A percentile compares a stretch with the other conserved stretches of the same genome.
phyloP scores from a whole-genome alignment of 2,329 filamentous ascomycete genomes.

The Septoria linicola region DNA sequence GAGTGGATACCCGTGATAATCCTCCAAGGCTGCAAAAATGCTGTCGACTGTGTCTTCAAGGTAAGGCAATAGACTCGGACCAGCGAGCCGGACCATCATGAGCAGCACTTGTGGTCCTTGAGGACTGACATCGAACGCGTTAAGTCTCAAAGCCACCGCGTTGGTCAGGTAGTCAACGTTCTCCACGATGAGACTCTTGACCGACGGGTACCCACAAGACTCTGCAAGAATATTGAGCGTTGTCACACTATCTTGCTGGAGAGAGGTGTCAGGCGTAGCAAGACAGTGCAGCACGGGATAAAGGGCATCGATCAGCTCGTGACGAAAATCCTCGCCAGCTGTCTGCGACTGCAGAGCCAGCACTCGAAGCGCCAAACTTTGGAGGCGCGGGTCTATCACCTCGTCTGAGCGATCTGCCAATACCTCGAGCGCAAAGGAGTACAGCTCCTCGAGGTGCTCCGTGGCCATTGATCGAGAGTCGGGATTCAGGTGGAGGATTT shows the following conservation, averaged over 20 bases:
- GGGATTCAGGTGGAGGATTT: conserved; percentile 53
- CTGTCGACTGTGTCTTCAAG: conserved; percentile 88
- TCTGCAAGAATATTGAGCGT: conserved; percentile 77
- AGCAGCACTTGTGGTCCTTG: conserved; percentile 84
- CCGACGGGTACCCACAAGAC: conserved; percentile 70
- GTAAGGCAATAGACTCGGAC: conserved; percentile 77
- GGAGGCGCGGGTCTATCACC: conserved; percentile 66
- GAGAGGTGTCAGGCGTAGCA: conserved; percentile 64
- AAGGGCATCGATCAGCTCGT: conserved; percentile 84
- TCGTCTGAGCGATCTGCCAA: conserved; percentile 48
- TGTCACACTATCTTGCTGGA: conserved; percentile 79
- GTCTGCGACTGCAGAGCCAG: conserved; percentile 72
- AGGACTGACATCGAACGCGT: conserved; percentile 87
- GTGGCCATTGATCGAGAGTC: background rate
- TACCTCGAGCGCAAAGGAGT: conserved; percentile 64
- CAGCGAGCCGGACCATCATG: conserved; percentile 92
- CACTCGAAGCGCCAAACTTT: conserved; percentile 77
- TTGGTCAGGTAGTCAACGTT: conserved; percentile 98
- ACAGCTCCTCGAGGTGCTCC: conserved; percentile 60
- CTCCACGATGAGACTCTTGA: conserved; percentile 76
- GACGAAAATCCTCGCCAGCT: conserved; percentile 67
- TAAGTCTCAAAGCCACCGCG: conserved; percentile 81
- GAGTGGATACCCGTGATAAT: conserved; percentile 86
- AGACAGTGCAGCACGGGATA: conserved; percentile 91
- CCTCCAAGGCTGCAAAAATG: conserved; percentile 89